Base-by-base conservation (phyloP, 176 grass and related monocot genomes). In the Cenchrus americanus region DNA sequence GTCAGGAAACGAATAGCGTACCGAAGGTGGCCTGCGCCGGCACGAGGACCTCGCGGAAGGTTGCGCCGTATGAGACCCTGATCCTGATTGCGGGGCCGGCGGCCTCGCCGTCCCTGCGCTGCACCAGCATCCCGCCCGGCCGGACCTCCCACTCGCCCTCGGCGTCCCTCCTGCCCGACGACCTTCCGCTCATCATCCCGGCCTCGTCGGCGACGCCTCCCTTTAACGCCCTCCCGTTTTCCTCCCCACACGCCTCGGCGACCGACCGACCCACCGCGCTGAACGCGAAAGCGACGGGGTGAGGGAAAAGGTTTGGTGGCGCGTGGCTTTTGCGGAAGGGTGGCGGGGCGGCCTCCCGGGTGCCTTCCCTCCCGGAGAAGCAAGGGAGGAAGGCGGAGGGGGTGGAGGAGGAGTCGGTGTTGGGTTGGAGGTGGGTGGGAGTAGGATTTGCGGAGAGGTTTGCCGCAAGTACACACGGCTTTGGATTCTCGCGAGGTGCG, bases 41-140 rank as follows among this genome's bases (percentile, higher is more conserved):
- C 54, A 94, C 87, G 68, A 62, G 8, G 77, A 96, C 73, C 63
- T 99, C 96, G 58, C 89, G 88, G 43, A 88, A 82, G 74, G 66
- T 76, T 78, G 89, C 85, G 83, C 91, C 96, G 55, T 90, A 70
- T 49, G 89, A 90, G 30, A 99, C 91, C 91, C 71, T 90, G 80
- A 99, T 79, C 87, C 91, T 96, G 89, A 99, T 6, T 49, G 87
- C 79, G 62, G 84, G 87, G 2, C 69, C 84, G 51, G 80, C 74
- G 34, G 77, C 86, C 11, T 80, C 77, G 69, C 82, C 91, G 82
- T 89, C 90, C 80, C 93, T 93, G 81, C 89, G 92, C 83, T 99
- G 93, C 62, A 96, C 93, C 19, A 96, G 87, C 96, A 96, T 96
- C 79, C 96, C 96, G 66, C 96, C 90, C 6, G 96, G 96, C 50